These are phyloP conservation scores for Cyanidioschyzon merolae DNA, from an alignment of 23 red algal species.

Conservation along the genomic window DNA sequence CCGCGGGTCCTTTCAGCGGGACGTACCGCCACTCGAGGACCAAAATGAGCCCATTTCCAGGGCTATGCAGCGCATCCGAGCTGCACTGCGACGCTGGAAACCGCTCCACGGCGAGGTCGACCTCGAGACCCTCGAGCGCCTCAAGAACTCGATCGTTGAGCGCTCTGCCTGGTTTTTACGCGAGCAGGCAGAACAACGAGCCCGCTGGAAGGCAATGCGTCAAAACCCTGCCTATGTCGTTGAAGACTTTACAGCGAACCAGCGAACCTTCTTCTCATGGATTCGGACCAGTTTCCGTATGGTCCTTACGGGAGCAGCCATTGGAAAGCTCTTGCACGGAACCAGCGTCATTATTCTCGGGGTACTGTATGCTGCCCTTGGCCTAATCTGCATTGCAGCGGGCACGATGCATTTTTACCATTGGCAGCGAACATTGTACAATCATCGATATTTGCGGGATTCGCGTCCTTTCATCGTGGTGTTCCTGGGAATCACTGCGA, in stretches of 20 bases:
- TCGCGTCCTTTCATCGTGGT: not conserved
- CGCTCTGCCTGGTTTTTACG: not conserved
- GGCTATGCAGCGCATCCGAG: no score
- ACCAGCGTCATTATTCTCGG: not conserved
- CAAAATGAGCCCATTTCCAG: no score
- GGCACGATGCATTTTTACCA: conserved; percentile 15
- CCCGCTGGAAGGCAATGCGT: not conserved
- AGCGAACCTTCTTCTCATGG: conserved; percentile 9
- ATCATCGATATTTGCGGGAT: not conserved
- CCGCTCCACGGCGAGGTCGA: not conserved
- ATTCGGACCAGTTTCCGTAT: not conserved
- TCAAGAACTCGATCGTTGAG: not conserved
- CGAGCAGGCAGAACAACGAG: not conserved
- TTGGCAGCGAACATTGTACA: not conserved
- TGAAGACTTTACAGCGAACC: conserved; percentile 4
- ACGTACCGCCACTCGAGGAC: no score
- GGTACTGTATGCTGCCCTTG: not conserved
- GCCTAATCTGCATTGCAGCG: not conserved
- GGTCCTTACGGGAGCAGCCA: not conserved
- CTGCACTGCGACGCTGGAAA: not conserved
- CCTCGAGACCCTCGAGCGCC: not conserved
- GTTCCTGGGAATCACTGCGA: not conserved
- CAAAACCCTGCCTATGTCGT: not conserved
- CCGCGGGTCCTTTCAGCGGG: no score
- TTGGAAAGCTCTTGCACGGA: not conserved